Evolutionary conservation across 1,284 basidiomycete genomes (phyloP).

Genomic region (Vanrija sp.): DNA sequence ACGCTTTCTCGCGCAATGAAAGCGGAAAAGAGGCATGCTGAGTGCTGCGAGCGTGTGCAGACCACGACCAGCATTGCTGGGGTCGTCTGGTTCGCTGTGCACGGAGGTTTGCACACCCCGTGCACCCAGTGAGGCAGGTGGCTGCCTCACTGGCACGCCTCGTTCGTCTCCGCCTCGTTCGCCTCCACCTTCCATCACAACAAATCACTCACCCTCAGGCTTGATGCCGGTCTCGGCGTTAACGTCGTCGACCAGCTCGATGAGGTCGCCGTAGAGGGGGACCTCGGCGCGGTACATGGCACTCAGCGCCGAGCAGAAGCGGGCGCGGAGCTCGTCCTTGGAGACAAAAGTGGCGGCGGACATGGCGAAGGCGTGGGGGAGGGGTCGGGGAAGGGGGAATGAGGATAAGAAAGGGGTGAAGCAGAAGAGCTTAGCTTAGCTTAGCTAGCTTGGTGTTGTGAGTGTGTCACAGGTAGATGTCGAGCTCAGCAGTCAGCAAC

Average conservation of each 20-base stretch:
- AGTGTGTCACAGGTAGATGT: too few species aligned
- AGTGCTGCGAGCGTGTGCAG: too few species aligned
- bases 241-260: constrained; percentile 47
- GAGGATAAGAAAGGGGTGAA: not conserved
- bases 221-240: constrained; percentile 25
- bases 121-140: not conserved
- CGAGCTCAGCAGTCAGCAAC: too few species aligned
- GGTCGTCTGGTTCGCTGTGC: too few species aligned
- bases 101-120: not conserved
- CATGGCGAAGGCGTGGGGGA: not conserved
- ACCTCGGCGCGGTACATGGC: constrained; percentile 49
- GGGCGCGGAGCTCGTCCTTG: constrained; percentile 39
- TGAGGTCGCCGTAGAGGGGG: constrained; percentile 49
- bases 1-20: too few species aligned
- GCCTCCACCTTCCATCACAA: not conserved
- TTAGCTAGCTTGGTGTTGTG: too few species aligned
- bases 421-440: too few species aligned
- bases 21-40: too few species aligned
- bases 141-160: too few species aligned
- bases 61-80: too few species aligned
- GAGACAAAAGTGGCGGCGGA: constrained; percentile 5
- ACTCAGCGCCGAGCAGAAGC: constrained; percentile 44
- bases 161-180: too few species aligned
- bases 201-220: constrained; percentile 10
- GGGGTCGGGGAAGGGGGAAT: not conserved